Conservation (phyloP, 345 rosid species). For the Salix exigua region DNA sequence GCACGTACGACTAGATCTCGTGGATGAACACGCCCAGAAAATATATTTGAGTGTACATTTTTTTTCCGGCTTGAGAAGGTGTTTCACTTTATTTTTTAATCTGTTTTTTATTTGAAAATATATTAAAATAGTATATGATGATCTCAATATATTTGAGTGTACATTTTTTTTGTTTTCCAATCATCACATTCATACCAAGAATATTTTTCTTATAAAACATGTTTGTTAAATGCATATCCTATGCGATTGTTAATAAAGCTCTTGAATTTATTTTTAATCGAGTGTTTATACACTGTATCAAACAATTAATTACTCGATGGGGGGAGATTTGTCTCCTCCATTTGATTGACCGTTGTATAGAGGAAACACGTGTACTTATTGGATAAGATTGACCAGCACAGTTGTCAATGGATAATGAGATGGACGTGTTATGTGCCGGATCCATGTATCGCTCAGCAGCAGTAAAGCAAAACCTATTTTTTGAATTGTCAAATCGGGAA, state of each 20-base stretch:
- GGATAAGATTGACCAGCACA: neutral
- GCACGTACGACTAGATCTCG: conserved; percentile 35
- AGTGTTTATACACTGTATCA: neutral
- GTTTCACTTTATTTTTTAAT: too few species aligned
- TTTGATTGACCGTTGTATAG: neutral
- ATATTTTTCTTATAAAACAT: neutral
- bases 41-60: too few species aligned
- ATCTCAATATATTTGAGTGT: too few species aligned
- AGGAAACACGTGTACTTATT: neutral
- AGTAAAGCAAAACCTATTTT: too few species aligned
- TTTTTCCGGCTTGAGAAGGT: neutral
- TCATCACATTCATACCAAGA: neutral
- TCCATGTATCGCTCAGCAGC: too few species aligned
- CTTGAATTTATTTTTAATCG: too few species aligned
- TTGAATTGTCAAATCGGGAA: too few species aligned
- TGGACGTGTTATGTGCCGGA: too few species aligned
- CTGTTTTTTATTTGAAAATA: too few species aligned
- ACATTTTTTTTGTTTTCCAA: neutral
- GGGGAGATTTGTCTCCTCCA: neutral
- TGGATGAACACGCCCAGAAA: conserved; percentile 7
- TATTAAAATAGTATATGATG: too few species aligned
- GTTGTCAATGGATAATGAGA: too few species aligned
- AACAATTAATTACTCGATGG: neutral
- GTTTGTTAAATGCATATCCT: neutral
- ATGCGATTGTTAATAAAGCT: too few species aligned